These are phyloP conservation scores for Fraxinus quadrangulata DNA, from an alignment of 257 asterid species.

Conservation along the genomic window DNA sequence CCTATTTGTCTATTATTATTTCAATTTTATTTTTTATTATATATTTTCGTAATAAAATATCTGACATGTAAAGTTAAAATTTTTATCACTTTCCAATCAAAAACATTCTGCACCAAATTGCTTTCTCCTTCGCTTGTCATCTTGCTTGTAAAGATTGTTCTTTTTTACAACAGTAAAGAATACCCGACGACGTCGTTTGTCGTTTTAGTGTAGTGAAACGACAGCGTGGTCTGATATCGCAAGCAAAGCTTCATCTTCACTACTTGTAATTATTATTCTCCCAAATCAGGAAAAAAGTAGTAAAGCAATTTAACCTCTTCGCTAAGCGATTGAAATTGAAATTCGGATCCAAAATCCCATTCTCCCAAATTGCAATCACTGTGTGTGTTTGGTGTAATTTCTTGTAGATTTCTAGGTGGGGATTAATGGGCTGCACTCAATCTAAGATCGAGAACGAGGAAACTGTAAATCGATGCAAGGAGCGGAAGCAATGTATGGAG, in stretches of 20 bases:
- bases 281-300: neutral
- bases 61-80: too few relatives aligned
- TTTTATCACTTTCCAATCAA: too few relatives aligned
- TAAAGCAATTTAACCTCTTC: neutral
- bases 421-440: constrained; percentile 88
- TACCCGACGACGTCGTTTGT: neutral
- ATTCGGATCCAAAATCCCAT: neutral
- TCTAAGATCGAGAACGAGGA: constrained; percentile 96
- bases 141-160: neutral
- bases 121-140: neutral
- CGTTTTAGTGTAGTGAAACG: neutral
- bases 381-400: neutral
- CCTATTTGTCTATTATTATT: too few relatives aligned
- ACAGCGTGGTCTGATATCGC: neutral
- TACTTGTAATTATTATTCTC: neutral
- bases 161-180: neutral
- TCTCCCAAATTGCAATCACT: neutral
- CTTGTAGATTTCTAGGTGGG: neutral
- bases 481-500: constrained; percentile 82
- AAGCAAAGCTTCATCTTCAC: neutral
- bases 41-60: too few relatives aligned
- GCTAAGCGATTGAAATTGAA: neutral
- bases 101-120: neutral
- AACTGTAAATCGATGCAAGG: constrained; percentile 96
- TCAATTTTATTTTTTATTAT: too few relatives aligned